Conservation (phyloP, 306 rosid genomes). For the Prinsepia uniflora region DNA sequence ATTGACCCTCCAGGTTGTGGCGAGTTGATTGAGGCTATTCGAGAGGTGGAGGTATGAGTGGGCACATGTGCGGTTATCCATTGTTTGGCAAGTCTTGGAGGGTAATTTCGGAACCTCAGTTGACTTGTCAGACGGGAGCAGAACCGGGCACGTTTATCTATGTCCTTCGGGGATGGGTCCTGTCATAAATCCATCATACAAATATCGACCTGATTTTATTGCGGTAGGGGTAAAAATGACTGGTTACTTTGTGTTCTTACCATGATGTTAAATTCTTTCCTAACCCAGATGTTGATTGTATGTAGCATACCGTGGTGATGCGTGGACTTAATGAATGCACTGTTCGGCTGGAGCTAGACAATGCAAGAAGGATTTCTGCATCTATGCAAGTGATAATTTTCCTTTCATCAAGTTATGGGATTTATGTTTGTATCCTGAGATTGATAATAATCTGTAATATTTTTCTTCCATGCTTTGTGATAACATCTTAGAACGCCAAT, state of each 20-base stretch:
- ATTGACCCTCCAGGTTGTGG: too few species aligned
- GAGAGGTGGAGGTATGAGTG: too few species aligned
- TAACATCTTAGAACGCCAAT: conserved; percentile 48
- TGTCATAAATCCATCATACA: conserved; percentile 88
- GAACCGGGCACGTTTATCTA: too few species aligned
- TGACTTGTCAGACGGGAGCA: too few species aligned
- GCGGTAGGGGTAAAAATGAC: conserved; percentile 53
- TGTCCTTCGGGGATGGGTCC: too few species aligned
- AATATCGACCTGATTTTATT: conserved; percentile 71
- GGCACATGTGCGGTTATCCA: too few species aligned
- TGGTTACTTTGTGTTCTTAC: conserved; percentile 17
- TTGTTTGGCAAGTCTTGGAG: too few species aligned
- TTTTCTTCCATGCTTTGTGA: conserved; percentile 13
- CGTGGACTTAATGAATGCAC: conserved; percentile 92
- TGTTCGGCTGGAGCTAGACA: conserved; percentile 78
- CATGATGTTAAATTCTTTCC: conserved; percentile 29
- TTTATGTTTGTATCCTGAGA: conserved; percentile 12
- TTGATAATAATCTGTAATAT: conserved; percentile 12
- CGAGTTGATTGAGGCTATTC: too few species aligned
- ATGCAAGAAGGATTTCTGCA: conserved; percentile 68
- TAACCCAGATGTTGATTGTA: conserved; percentile 30
- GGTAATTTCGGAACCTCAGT: too few species aligned
- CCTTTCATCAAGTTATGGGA: conserved; percentile 7
- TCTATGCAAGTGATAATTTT: conserved; percentile 65
- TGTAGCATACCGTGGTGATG: conserved; percentile 77